A percentile compares a stretch with the other conserved stretches of the same genome.
Evolutionary conservation across 345 rosid species (phyloP).

Genomic region (Microcos paniculata): DNA sequence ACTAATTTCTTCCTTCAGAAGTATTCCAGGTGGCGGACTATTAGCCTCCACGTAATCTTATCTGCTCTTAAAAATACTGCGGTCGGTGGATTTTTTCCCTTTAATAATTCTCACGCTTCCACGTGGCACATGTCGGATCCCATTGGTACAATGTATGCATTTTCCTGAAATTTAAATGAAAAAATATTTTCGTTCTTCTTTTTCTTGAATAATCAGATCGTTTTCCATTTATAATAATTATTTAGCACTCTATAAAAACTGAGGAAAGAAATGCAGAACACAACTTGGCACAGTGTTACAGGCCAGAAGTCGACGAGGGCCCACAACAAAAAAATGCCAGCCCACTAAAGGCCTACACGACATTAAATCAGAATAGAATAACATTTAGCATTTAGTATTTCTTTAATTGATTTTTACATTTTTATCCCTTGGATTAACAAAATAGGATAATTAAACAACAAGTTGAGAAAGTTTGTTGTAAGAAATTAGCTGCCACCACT

Average conservation of each 20-base stretch:
- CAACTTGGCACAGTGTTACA: not conserved
- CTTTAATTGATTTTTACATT: not conserved
- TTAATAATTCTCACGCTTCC: not conserved
- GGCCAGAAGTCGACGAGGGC: not conserved
- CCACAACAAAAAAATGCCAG: not conserved
- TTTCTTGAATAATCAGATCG: too few species aligned
- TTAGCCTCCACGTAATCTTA: not conserved
- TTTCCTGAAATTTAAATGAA: not conserved
- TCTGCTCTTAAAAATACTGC: not conserved
- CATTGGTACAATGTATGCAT: not conserved
- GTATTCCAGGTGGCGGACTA: not conserved
- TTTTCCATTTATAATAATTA: too few species aligned
- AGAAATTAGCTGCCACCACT: too few species aligned
- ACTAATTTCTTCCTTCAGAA: not conserved
- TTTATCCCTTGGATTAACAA: too few species aligned
- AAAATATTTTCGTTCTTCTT: not conserved
- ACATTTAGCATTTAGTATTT: too few species aligned
- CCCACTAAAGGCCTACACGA: not conserved
- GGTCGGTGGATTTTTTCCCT: not conserved
- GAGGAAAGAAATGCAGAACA: too few species aligned
- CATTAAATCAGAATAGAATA: not conserved
- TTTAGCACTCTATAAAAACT: too few species aligned
- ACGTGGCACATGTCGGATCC: not conserved
- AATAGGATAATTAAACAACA: too few species aligned
- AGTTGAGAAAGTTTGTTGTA: too few species aligned